These are phyloP conservation scores for Monosporozyma yasuniensis DNA, from an alignment of 805 yeast genomes.

Conservation along the genomic window DNA sequence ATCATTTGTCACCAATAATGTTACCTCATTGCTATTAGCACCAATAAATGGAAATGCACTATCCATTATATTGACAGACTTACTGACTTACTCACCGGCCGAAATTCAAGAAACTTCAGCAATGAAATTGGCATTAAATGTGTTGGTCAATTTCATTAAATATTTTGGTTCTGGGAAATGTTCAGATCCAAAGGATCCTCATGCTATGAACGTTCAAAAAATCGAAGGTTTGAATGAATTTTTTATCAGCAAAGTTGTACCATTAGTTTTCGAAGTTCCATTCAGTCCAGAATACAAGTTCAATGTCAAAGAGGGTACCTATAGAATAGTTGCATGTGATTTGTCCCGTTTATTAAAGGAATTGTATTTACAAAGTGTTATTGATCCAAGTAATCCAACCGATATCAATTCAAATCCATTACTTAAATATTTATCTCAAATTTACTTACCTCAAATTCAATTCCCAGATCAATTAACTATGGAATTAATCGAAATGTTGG, in stretches of 20 bases:
- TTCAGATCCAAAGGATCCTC: constrained; percentile 48
- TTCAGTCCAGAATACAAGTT: constrained; percentile 53
- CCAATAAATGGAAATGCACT: constrained; percentile 54
- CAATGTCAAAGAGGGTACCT: constrained; percentile 71
- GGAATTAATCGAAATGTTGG: constrained; percentile 54
- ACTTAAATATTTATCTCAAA: constrained; percentile 42
- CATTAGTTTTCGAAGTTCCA: constrained; percentile 70
- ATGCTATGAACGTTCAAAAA: constrained; percentile 35
- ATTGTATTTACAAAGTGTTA: constrained; percentile 34
- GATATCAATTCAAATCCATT: constrained; percentile 21
- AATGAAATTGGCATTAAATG: constrained; percentile 61
- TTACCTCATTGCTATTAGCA: constrained; percentile 66
- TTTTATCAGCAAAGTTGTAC: constrained; percentile 58
- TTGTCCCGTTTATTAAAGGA: constrained; percentile 60
- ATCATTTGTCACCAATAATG: constrained; percentile 65
- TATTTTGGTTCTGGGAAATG: constrained; percentile 64
- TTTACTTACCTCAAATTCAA: constrained; percentile 43
- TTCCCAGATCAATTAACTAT: constrained; percentile 51
- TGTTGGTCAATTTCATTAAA: constrained; percentile 53
- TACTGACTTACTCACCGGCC: constrained; percentile 53
- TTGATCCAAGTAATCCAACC: constrained; percentile 9
- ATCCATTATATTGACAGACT: constrained; percentile 50
- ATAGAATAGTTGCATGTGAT: constrained; percentile 65
- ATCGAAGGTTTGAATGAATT: constrained; percentile 65
- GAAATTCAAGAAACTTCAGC: constrained; percentile 54